These are phyloP conservation scores for Sphenostylis stenocarpa DNA, from an alignment of 306 rosid species.

Conservation along the genomic window DNA sequence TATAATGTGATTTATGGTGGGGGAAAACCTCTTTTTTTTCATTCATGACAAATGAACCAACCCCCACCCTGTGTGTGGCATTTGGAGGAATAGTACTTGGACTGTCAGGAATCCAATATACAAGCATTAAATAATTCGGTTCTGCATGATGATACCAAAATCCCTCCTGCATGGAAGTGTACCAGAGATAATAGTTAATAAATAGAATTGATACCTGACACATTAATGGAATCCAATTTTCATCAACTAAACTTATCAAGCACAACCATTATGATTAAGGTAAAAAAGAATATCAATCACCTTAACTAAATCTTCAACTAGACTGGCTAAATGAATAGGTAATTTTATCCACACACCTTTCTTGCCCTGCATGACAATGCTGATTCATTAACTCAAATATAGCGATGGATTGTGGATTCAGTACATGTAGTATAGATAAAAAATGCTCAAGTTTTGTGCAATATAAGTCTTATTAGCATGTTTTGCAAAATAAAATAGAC, in stretches of 20 bases:
- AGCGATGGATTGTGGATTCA: not conserved
- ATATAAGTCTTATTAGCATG: slow-evolving; percentile 5
- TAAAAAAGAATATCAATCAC: slow-evolving; percentile 34
- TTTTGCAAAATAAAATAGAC: not conserved
- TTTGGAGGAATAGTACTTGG: slow-evolving; percentile 60
- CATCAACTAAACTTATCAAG: not conserved
- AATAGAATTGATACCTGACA: slow-evolving; percentile 1
- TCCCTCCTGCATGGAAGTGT: slow-evolving; percentile 56
- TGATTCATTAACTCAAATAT: not conserved
- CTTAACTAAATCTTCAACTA: slow-evolving; percentile 64
- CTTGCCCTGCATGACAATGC: slow-evolving; percentile 55
- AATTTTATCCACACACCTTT: slow-evolving; percentile 73
- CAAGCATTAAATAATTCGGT: slow-evolving; percentile 73
- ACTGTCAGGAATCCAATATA: slow-evolving; percentile 66
- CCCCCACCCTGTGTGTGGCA: slow-evolving; percentile 71
- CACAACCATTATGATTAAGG: not conserved
- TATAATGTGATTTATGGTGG: not conserved
- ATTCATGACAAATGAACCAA: slow-evolving; percentile 73
- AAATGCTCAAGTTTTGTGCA: slow-evolving; percentile 1
- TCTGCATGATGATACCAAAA: slow-evolving; percentile 88
- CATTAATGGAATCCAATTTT: not conserved
- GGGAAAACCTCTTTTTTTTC: slow-evolving; percentile 59
- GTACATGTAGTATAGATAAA: slow-evolving; percentile 1
- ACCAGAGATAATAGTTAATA: not conserved
- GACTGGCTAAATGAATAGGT: slow-evolving; percentile 62